These are phyloP conservation scores for Fusarium citri DNA, from an alignment of 2,329 filamentous ascomycete genomes.

Conservation along the genomic window DNA sequence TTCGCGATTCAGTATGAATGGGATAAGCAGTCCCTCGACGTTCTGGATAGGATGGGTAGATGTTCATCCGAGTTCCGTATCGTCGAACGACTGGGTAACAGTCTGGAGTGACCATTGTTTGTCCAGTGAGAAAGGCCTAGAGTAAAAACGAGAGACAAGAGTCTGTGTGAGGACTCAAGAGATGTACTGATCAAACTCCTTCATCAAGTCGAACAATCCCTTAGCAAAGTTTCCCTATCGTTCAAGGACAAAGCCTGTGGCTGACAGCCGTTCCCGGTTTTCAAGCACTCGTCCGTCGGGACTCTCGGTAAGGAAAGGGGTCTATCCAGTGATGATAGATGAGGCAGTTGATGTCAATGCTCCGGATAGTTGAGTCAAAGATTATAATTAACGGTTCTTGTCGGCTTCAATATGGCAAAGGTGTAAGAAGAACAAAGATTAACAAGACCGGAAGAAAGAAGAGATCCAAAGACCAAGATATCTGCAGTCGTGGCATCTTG, in stretches of 20 bases:
- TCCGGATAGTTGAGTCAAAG: slow-evolving; percentile 8
- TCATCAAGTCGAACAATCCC: slow-evolving; percentile 26
- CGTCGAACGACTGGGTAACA: slow-evolving; percentile 40
- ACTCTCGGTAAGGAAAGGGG: slow-evolving; percentile 10
- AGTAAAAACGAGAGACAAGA: slow-evolving; percentile 11
- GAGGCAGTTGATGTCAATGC: neutral
- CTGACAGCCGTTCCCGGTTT: slow-evolving; percentile 17
- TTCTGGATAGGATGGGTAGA: slow-evolving; percentile 41
- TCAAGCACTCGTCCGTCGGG: slow-evolving; percentile 36
- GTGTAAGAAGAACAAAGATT: slow-evolving; percentile 1
- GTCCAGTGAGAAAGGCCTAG: neutral
- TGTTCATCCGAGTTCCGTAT: slow-evolving; percentile 20
- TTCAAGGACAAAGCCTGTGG: slow-evolving; percentile 11
- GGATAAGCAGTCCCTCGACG: slow-evolving; percentile 36
- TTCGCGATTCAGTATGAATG: slow-evolving; percentile 36
- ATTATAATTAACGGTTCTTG: slow-evolving; percentile 1
- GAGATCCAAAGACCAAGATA: slow-evolving; percentile 24
- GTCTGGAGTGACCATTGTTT: slow-evolving; percentile 39
- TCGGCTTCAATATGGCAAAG: slow-evolving; percentile 4
- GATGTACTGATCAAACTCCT: slow-evolving; percentile 1
- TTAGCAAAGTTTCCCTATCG: neutral
- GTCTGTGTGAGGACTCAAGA: slow-evolving; percentile 1
- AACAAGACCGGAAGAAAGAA: slow-evolving; percentile 17
- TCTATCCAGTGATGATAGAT: slow-evolving; percentile 9
- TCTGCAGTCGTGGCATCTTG: slow-evolving; percentile 36